Evolutionary conservation across 1,139 yeast species (phyloP).

Genomic region (Nakaseomyces glabratus): DNA sequence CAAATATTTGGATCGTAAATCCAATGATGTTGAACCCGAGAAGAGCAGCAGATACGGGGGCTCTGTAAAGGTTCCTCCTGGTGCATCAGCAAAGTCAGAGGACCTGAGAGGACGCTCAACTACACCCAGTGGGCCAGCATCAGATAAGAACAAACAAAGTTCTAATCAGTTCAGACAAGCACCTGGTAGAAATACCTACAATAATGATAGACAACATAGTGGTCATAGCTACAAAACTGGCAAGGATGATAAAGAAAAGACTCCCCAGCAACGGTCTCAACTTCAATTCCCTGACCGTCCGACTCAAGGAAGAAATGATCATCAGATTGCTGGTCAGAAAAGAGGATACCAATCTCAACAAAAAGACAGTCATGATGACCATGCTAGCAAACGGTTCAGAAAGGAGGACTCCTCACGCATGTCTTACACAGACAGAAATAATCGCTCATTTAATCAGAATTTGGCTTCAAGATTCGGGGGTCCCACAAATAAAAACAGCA

Average conservation of each 20-base stretch:
- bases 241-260: constrained; percentile 2
- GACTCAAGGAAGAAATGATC: constrained; percentile 5
- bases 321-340: not conserved
- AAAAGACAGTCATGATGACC: constrained; percentile 8
- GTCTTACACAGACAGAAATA: constrained; percentile 2
- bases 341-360: constrained; percentile 2
- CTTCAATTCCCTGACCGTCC: constrained; percentile 8
- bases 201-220: too few species aligned
- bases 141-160: too few species aligned
- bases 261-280: constrained; percentile 4
- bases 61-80: constrained; percentile 8
- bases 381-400: constrained; percentile 8
- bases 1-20: constrained; percentile 8
- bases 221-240: too few species aligned
- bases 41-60: constrained; percentile 9
- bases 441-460: not conserved
- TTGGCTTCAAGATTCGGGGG: constrained; percentile 7
- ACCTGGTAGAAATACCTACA: too few species aligned
- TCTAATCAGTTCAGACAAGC: too few species aligned
- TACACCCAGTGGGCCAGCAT: not conserved
- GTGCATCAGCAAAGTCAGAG: constrained; percentile 7
- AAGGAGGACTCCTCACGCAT: constrained; percentile 6
- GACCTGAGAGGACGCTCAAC: constrained; percentile 6
- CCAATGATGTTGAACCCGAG: too few species aligned
- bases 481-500: constrained; percentile 9